Evolutionary conservation across 192 early-diverging fungal genomes (phyloP), one percentile per base, ranked within the genome.

Genomic region (Coemansia sp.): DNA sequence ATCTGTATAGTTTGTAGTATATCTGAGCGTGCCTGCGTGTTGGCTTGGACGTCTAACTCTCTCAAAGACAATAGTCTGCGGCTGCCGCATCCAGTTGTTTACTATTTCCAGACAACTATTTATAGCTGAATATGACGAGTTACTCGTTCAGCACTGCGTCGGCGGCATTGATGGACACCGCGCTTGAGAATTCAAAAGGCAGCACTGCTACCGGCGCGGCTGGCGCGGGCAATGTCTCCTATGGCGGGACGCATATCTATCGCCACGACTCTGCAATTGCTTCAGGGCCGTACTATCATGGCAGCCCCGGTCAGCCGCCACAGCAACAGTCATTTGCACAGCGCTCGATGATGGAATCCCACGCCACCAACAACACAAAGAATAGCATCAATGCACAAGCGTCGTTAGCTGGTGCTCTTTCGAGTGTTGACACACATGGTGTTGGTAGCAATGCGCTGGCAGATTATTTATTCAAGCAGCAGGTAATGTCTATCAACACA

Each of bases 381-480:
- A n/a, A 38, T 23, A 57, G n/a, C 24, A 41, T 25, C 31, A 10
- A 47, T 60, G 47, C 67, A 5, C 56, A 56, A n/a, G 27, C 69
- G 49, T 57, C 64, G n/a, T 25, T 72, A n/a, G 28, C 57, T 1
- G 31, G 48, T 7, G 58, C 59, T 5, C 54, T 75, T 30, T 60
- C 63, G 7, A 58, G 62, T 5, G 55, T 76, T 21, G 64, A 66
- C 47, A 28, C 64, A 0, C 41, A 60, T 22, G 16, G 65, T 0
- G 67, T 64, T 14, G 67, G 61, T 21, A 62, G 64, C 41, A 68
- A 56, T 10, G 44, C 47, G 3, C 62, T 80, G 51, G 72, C 77
- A 2, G 77, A 80, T 49, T 80, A 80, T 30, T 65, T 80, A 19
- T 65, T 80, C 48, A 80, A 74, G 55, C 69, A 71, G 53, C 74